Conservation (phyloP, 2,329 filamentous ascomycete genomes). For the Periconia macrospinosa region DNA sequence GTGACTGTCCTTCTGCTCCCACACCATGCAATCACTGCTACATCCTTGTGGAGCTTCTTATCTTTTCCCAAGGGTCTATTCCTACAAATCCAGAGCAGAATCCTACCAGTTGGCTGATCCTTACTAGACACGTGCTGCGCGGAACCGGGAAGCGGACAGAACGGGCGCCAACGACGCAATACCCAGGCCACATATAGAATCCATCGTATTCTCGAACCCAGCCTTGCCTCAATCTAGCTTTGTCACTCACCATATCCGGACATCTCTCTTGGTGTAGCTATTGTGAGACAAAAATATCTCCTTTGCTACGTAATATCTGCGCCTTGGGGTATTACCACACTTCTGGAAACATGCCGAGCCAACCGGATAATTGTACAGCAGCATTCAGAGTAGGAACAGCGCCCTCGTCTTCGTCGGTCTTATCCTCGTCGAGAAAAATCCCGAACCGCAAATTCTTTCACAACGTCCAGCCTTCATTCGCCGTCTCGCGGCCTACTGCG, state of each 20-base stretch:
- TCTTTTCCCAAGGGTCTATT: background rate
- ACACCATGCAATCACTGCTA: background rate
- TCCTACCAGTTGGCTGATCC: background rate
- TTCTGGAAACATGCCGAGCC: background rate
- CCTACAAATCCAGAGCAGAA: background rate
- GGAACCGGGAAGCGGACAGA: background rate
- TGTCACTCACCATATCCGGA: background rate
- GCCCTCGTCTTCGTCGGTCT: background rate
- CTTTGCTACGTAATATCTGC: background rate
- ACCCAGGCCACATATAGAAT: background rate
- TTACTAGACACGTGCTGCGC: background rate
- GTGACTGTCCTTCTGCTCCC: background rate
- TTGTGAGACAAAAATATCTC: background rate
- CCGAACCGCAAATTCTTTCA: constrained; percentile 21
- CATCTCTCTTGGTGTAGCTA: background rate
- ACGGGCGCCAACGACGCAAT: background rate
- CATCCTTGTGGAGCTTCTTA: background rate
- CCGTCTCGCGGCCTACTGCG: constrained; percentile 11
- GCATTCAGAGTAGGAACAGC: background rate
- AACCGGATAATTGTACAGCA: background rate
- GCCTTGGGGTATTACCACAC: background rate
- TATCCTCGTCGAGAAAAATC: background rate
- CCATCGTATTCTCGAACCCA: background rate
- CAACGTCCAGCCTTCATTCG: constrained; percentile 25
- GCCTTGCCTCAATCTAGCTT: background rate